phyloP scores from a whole-genome alignment of 2,329 filamentous ascomycete genomes.

The Hypoxylon sp. region DNA sequence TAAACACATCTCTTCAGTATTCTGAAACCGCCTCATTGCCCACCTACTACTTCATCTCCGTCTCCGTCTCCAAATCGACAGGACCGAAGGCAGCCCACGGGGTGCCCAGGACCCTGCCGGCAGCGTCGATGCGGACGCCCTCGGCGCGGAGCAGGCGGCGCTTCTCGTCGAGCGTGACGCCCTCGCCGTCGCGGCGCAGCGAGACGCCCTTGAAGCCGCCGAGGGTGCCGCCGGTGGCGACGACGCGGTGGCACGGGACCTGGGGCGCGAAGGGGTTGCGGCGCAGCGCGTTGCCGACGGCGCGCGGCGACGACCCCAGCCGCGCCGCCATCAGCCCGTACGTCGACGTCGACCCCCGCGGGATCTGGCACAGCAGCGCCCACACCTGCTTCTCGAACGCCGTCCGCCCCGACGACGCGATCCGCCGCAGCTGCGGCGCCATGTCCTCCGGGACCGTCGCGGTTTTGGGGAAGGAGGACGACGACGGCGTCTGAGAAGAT shows the following conservation, averaged over 20 bases:
- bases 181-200: slow-evolving; percentile 67
- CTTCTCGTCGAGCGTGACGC: slow-evolving; percentile 71
- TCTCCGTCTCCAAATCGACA: slow-evolving; percentile 17
- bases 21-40: too few species aligned
- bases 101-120: slow-evolving; percentile 67
- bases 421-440: slow-evolving; percentile 53
- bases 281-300: slow-evolving; percentile 60
- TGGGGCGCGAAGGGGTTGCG: slow-evolving; percentile 83
- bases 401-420: slow-evolving; percentile 55
- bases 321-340: slow-evolving; percentile 74
- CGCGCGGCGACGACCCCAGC: slow-evolving; percentile 51
- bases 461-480: too few species aligned
- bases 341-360: slow-evolving; percentile 76
- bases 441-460: slow-evolving; percentile 43
- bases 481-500: too few species aligned
- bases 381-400: slow-evolving; percentile 72
- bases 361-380: slow-evolving; percentile 77
- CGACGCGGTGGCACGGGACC: slow-evolving; percentile 78
- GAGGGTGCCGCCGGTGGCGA: slow-evolving; percentile 75
- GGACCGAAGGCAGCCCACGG: slow-evolving; percentile 58
- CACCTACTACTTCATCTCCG: too few species aligned
- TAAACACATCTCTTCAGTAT: too few species aligned
- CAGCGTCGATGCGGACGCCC: slow-evolving; percentile 69
- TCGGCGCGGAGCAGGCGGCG: slow-evolving; percentile 66
- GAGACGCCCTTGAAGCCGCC: slow-evolving; percentile 76